Conservation (phyloP, 371 early-diverging fungal genomes). For the Massospora cicadina region DNA sequence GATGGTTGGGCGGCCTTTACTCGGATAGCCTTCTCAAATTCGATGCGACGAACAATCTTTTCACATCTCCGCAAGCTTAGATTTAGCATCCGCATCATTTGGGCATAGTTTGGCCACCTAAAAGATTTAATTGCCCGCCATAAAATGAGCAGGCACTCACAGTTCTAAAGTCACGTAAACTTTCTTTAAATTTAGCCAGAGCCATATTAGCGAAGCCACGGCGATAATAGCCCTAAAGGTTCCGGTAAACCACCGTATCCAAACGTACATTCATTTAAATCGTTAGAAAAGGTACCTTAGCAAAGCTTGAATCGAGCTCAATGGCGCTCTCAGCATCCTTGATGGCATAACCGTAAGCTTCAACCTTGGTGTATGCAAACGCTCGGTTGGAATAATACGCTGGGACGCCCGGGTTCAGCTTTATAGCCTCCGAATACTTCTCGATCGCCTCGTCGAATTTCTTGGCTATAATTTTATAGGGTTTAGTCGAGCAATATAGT, state of each 20-base stretch:
- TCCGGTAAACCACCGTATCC: neutral
- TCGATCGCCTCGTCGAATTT: conserved; percentile 68
- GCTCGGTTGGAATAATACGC: conserved; percentile 86
- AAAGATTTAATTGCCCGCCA: conserved; percentile 18
- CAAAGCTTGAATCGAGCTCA: conserved; percentile 57
- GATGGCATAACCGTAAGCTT: conserved; percentile 81
- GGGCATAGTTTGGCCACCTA: conserved; percentile 42
- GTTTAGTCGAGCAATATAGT: neutral
- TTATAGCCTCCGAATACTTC: conserved; percentile 67
- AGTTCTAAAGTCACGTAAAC: conserved; percentile 59
- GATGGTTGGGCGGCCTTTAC: conserved; percentile 16
- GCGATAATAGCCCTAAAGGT: conserved; percentile 58
- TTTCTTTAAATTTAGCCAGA: conserved; percentile 61
- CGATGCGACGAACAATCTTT: conserved; percentile 65
- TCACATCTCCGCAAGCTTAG: conserved; percentile 62
- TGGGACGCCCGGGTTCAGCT: conserved; percentile 58
- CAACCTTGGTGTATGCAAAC: conserved; percentile 68
- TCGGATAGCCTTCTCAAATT: conserved; percentile 89
- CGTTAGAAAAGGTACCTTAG: conserved; percentile 35
- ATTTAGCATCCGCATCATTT: conserved; percentile 42
- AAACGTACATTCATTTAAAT: neutral
- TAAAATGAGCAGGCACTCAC: conserved; percentile 25
- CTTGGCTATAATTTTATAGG: conserved; percentile 22
- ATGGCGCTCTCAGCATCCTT: conserved; percentile 76
- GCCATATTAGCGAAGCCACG: conserved; percentile 78